Percentiles rank a stretch among this genome's conserved stretches.
These are phyloP conservation scores for Monsonia emarginata DNA, from an alignment of 441 rosid genomes.

Conservation along the genomic window DNA sequence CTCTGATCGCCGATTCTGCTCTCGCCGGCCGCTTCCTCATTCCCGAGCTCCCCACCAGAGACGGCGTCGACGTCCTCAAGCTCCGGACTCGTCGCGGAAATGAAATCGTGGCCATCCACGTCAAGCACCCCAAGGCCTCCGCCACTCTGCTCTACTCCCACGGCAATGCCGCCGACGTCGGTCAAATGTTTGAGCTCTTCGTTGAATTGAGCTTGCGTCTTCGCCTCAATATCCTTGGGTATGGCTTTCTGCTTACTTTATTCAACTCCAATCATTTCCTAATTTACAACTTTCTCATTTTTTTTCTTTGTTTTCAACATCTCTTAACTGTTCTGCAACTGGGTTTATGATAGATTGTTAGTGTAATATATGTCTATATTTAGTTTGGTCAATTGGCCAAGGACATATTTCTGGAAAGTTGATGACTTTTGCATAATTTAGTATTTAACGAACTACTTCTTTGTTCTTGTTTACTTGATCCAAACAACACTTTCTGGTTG, in stretches of 20 bases:
- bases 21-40: slow-evolving; percentile 34
- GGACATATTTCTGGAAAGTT: not conserved
- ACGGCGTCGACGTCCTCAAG: slow-evolving; percentile 43
- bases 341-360: too few species aligned
- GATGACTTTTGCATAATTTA: not conserved
- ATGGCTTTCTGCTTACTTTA: not conserved
- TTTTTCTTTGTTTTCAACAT: not conserved
- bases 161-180: slow-evolving; percentile 71
- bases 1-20: slow-evolving; percentile 34
- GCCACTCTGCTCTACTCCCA: slow-evolving; percentile 55
- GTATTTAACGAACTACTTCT: not conserved
- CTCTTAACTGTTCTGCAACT: not conserved
- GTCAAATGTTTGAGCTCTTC: slow-evolving; percentile 65
- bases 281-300: too few species aligned
- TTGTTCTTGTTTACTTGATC: not conserved
- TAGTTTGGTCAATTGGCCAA: not conserved
- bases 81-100: slow-evolving; percentile 48
- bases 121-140: slow-evolving; percentile 45
- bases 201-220: slow-evolving; percentile 52
- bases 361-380: not conserved
- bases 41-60: slow-evolving; percentile 42
- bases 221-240: slow-evolving; percentile 60
- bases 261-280: too few species aligned
- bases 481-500: not conserved
- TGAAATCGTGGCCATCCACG: slow-evolving; percentile 48